A percentile compares a stretch with the other conserved stretches of the same genome.
These are phyloP conservation scores for Colletotrichum neosansevieriae DNA, from an alignment of 2,329 filamentous ascomycete genomes.

Conservation along the genomic window DNA sequence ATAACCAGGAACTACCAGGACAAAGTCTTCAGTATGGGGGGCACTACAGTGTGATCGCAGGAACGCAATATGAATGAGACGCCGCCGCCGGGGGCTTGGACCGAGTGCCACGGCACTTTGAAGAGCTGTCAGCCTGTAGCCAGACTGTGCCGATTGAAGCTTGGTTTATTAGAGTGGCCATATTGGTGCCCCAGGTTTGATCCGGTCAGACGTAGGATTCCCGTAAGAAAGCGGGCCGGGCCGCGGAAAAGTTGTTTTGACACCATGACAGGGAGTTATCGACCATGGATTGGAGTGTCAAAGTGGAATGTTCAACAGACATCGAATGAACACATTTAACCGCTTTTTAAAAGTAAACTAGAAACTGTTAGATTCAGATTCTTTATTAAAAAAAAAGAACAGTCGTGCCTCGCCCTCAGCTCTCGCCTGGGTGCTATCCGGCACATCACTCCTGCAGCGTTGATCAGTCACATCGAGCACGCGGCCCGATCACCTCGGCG, in stretches of 20 bases:
- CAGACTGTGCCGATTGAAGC: neutral
- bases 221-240: too few relatives aligned
- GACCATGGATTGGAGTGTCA: neutral
- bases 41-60: neutral
- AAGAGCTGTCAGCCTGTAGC: neutral
- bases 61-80: slow-evolving; percentile 19
- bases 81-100: neutral
- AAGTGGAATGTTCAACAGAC: neutral
- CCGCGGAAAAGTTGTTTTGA: neutral
- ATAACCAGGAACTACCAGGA: neutral
- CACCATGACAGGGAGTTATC: neutral
- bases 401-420: neutral
- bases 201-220: too few relatives aligned
- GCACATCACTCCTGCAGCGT: slow-evolving; percentile 18
- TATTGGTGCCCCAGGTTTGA: neutral
- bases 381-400: neutral
- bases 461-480: slow-evolving; percentile 9
- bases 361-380: neutral
- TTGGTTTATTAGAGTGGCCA: slow-evolving; percentile 13
- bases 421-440: slow-evolving; percentile 2
- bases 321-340: neutral
- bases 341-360: neutral
- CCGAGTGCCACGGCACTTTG: neutral
- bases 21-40: neutral
- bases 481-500: neutral